phyloP scores from a whole-genome alignment of 306 rosid species.

The Trifolium pratense region DNA sequence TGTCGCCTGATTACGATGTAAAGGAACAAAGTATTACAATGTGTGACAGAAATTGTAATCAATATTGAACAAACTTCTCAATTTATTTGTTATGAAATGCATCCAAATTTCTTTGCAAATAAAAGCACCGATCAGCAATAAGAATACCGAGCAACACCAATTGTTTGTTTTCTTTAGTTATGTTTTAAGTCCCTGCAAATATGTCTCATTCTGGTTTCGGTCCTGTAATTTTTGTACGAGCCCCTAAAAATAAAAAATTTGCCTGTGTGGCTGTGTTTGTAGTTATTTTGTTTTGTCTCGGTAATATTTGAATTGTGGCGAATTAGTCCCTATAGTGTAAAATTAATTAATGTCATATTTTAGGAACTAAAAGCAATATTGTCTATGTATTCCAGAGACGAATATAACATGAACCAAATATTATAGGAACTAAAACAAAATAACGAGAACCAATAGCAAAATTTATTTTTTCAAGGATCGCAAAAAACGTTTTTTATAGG shows the following conservation, averaged over 20 bases:
- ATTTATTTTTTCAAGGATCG: not conserved
- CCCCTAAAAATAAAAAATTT: not conserved
- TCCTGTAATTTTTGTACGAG: too few relatives aligned
- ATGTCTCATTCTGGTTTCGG: not conserved
- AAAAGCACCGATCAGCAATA: too few relatives aligned
- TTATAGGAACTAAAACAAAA: not conserved
- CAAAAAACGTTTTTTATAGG: not conserved
- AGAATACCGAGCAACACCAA: too few relatives aligned
- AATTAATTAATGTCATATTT: not conserved
- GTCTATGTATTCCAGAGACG: not conserved
- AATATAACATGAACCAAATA: not conserved
- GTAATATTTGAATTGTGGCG: not conserved
- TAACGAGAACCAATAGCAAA: not conserved
- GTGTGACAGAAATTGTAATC: conserved; percentile 3
- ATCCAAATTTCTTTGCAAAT: too few relatives aligned
- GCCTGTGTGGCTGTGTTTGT: not conserved
- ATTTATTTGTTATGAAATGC: too few relatives aligned
- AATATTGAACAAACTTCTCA: conserved; percentile 4
- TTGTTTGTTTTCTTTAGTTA: not conserved
- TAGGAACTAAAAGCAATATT: not conserved
- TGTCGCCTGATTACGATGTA: conserved; percentile 68
- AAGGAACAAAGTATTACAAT: conserved; percentile 35
- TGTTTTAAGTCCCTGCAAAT: not conserved
- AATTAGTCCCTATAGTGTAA: not conserved
- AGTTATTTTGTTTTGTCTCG: not conserved